Evolutionary conservation across 2,329 filamentous ascomycete genomes (phyloP).

Genomic region (Sordariomycetes sp.): DNA sequence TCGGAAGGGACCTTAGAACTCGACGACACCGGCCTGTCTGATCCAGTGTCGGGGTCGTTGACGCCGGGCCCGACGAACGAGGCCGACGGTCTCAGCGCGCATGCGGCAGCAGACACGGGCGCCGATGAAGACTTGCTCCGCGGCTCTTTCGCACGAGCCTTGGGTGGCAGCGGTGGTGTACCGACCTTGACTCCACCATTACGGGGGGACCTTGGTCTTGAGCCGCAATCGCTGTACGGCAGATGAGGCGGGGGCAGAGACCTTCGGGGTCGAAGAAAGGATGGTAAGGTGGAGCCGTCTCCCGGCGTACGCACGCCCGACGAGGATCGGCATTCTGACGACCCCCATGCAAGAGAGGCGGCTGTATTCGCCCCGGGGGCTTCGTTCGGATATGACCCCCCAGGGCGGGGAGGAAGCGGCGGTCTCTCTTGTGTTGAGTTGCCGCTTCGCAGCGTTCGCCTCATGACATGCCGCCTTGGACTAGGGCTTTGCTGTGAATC

Average conservation of each 20-base stretch:
- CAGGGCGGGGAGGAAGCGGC: conserved; percentile 18
- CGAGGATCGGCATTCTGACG: background rate
- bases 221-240: background rate
- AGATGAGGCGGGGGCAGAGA: background rate
- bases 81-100: background rate
- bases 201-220: background rate
- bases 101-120: background rate
- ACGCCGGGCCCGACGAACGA: background rate
- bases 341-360: conserved; percentile 46
- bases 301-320: background rate
- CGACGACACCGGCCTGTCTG: background rate
- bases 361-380: conserved; percentile 42
- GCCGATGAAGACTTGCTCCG: background rate
- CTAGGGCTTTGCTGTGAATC: conserved; percentile 29
- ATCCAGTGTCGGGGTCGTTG: background rate
- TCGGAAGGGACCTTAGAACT: background rate
- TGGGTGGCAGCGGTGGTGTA: background rate
- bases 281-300: background rate
- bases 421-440: conserved; percentile 26
- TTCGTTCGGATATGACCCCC: conserved; percentile 1
- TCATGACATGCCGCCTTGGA: conserved; percentile 48
- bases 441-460: conserved; percentile 43
- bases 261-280: background rate
- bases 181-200: background rate
- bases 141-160: background rate